A percentile compares a stretch with the other conserved stretches of the same genome.
These are phyloP conservation scores for Hirsutella thompsonii DNA, from an alignment of 2,329 filamentous ascomycete species.

Conservation along the genomic window DNA sequence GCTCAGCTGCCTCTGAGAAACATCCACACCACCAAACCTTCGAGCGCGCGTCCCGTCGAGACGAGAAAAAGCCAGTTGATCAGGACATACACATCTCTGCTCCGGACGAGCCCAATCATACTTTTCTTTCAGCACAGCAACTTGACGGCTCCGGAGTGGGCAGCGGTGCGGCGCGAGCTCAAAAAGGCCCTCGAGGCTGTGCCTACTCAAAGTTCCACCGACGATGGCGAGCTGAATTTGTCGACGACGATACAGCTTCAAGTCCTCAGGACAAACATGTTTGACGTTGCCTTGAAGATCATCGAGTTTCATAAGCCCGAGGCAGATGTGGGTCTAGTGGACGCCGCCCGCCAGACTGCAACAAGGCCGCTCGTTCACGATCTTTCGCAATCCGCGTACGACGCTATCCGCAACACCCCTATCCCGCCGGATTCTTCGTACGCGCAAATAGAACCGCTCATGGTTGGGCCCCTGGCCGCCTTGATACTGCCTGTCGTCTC, in stretches of 20 bases:
- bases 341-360: constrained; percentile 16
- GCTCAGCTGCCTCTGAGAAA: constrained; percentile 30
- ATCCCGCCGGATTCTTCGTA: constrained; percentile 28
- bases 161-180: constrained; percentile 29
- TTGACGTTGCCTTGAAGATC: constrained; percentile 71
- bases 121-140: constrained; percentile 69
- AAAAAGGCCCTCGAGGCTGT: constrained; percentile 30
- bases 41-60: constrained; percentile 74
- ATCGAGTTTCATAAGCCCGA: constrained; percentile 66
- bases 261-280: constrained; percentile 80
- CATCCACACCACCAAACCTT: constrained; percentile 62
- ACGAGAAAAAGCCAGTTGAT: constrained; percentile 82
- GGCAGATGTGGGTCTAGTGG: constrained; percentile 17
- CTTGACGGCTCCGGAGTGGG: constrained; percentile 52
- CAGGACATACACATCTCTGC: constrained; percentile 74
- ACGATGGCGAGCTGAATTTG: constrained; percentile 28
- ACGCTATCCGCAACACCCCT: constrained; percentile 27
- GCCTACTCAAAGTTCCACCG: constrained; percentile 14
- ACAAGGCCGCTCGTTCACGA: constrained; percentile 31
- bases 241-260: constrained; percentile 60
- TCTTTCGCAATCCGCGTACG: constrained; percentile 39
- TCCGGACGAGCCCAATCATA: constrained; percentile 74
- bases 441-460: constrained; percentile 55
- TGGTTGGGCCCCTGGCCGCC: constrained; percentile 70
- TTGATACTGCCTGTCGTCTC: constrained; percentile 73